Evolutionary conservation across 2,329 filamentous ascomycete genomes (phyloP).

Genomic region (Trematosphaeria pertusa): DNA sequence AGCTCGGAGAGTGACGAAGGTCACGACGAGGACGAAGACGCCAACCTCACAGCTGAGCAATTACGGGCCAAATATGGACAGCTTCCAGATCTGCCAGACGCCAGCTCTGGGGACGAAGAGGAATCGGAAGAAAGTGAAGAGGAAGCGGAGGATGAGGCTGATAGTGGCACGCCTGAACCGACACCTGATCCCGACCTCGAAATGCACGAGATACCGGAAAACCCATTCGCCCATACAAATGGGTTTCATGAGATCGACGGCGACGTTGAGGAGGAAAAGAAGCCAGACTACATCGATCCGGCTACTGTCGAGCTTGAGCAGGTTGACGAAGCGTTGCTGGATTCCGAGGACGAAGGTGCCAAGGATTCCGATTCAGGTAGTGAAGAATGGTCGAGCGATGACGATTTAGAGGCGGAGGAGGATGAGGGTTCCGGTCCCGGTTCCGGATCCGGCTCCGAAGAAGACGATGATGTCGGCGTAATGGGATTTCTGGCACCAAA

Average conservation of each 20-base stretch:
- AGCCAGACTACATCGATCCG: conserved; percentile 39
- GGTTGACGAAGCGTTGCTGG: conserved; percentile 50
- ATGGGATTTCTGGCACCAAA: conserved; percentile 44
- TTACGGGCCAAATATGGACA: conserved; percentile 72
- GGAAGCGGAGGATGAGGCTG: conserved; percentile 25
- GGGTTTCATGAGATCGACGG: conserved; percentile 29
- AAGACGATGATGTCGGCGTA: conserved; percentile 42
- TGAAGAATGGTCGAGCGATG: conserved; percentile 48
- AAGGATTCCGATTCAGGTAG: conserved; percentile 41
- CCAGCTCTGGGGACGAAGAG: conserved; percentile 36
- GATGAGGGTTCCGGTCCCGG: too few relatives aligned
- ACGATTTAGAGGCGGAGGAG: conserved; percentile 37
- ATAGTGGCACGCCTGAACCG: conserved; percentile 35
- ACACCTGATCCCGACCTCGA: conserved; percentile 41
- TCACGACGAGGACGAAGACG: conserved; percentile 62
- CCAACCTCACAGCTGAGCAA: conserved; percentile 72
- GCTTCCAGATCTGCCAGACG: conserved; percentile 59
- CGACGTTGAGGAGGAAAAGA: conserved; percentile 18
- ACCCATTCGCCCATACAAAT: conserved; percentile 24
- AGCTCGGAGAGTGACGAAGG: conserved; percentile 48
- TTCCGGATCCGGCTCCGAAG: conserved; percentile 44
- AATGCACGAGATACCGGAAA: conserved; percentile 22
- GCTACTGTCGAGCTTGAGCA: conserved; percentile 49
- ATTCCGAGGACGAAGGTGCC: conserved; percentile 40
- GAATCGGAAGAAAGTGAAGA: conserved; percentile 42